A percentile compares a stretch with the other conserved stretches of the same genome.
These are phyloP conservation scores for Candida alai DNA, from an alignment of 805 yeast genomes.

Conservation along the genomic window DNA sequence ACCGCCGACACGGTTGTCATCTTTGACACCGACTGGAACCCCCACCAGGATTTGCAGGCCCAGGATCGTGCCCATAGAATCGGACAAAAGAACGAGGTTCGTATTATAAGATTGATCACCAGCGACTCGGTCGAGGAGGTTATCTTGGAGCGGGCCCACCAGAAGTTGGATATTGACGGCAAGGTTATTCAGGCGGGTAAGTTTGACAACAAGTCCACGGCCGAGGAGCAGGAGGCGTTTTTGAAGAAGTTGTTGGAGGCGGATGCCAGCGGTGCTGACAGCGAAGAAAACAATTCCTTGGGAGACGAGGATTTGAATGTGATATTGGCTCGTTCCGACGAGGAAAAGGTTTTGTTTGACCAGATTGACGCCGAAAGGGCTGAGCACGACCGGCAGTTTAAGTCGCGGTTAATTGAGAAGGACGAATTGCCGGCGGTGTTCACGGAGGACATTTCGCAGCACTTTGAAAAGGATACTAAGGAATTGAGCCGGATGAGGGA, in stretches of 20 bases:
- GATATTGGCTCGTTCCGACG: conserved; percentile 64
- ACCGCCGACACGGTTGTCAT: conserved; percentile 86
- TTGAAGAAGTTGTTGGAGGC: conserved; percentile 69
- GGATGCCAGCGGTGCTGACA: conserved; percentile 52
- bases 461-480: conserved; percentile 48
- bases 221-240: conserved; percentile 83
- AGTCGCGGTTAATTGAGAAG: conserved; percentile 57
- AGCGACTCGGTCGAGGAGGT: conserved; percentile 82
- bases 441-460: conserved; percentile 54
- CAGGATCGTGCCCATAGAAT: conserved; percentile 90
- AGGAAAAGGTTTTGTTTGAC: conserved; percentile 52
- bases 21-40: conserved; percentile 89
- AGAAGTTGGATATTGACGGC: conserved; percentile 81
- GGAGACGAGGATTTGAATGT: conserved; percentile 73
- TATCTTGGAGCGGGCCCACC: conserved; percentile 77
- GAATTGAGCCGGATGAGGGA: conserved; percentile 64
- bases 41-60: conserved; percentile 88
- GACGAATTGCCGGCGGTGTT: conserved; percentile 81
- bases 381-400: conserved; percentile 26
- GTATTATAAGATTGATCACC: conserved; percentile 75
- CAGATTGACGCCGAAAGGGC: conserved; percentile 59
- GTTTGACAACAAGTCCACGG: conserved; percentile 79
- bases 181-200: conserved; percentile 91
- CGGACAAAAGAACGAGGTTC: conserved; percentile 84
- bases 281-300: conserved; percentile 52